phyloP scores from a whole-genome alignment of 257 asterid species.

The Coffea canephora region DNA sequence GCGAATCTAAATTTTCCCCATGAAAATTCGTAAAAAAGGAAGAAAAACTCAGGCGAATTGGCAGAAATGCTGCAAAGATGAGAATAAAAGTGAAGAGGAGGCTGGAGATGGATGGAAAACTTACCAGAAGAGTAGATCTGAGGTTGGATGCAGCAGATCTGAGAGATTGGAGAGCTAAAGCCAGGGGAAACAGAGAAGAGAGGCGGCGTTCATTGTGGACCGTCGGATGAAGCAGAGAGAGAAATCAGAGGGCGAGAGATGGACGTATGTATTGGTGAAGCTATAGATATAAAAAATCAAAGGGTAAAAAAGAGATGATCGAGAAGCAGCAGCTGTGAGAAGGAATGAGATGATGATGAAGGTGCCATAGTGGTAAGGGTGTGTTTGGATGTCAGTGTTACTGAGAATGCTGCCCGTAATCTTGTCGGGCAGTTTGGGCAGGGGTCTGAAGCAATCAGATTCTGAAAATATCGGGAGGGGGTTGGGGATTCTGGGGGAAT shows the following conservation, averaged over 20 bases:
- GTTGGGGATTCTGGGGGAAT: background rate
- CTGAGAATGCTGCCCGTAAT: conserved; percentile 18
- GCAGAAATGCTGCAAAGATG: background rate
- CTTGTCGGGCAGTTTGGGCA: conserved; percentile 20
- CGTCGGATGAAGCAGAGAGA: conserved; percentile 54
- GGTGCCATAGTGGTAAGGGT: background rate
- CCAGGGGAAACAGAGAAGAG: conserved; percentile 29
- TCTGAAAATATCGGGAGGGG: background rate
- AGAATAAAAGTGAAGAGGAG: background rate
- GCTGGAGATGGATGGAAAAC: background rate
- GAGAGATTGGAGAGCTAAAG: conserved; percentile 27
- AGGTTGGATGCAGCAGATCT: conserved; percentile 35
- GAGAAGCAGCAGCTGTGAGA: conserved; percentile 12
- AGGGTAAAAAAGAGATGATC: conserved; percentile 2
- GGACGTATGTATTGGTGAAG: conserved; percentile 5
- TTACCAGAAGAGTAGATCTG: conserved; percentile 47
- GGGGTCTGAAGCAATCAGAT: conserved; percentile 8
- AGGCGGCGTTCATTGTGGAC: conserved; percentile 39
- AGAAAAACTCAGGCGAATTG: background rate
- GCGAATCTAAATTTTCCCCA: background rate
- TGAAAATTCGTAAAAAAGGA: background rate
- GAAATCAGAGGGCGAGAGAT: conserved; percentile 27
- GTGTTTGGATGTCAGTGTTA: conserved; percentile 19
- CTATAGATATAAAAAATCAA: conserved; percentile 10
- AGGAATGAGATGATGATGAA: conserved; percentile 1